Evolutionary conservation across 78 protist species (phyloP).

Genomic region (Corallochytrium limacisporum): DNA sequence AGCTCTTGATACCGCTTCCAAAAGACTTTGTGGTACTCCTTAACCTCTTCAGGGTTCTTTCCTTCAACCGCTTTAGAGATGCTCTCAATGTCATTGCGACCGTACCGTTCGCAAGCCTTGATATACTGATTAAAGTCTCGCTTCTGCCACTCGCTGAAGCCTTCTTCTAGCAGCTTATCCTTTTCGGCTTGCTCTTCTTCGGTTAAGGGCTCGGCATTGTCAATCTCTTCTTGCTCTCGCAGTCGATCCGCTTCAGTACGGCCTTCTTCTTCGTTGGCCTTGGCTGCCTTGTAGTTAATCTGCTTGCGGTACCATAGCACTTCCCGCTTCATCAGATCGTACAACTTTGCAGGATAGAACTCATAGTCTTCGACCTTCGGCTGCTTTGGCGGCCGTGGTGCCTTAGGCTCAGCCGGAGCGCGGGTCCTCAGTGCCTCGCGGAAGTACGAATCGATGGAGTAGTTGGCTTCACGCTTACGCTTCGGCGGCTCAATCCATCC

Average conservation of each 20-base stretch:
- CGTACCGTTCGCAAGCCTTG: constrained; percentile 26
- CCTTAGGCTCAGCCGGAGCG: background rate
- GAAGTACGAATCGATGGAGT: constrained; percentile 19
- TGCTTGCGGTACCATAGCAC: background rate
- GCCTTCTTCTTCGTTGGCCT: background rate
- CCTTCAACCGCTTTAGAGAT: constrained; percentile 10
- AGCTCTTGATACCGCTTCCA: constrained; percentile 16
- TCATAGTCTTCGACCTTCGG: constrained; percentile 19
- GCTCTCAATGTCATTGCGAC: constrained; percentile 2
- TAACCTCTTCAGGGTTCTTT: constrained; percentile 34
- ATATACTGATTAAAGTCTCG: constrained; percentile 3
- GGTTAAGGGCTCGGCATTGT: constrained; percentile 5
- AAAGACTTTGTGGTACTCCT: constrained; percentile 18
- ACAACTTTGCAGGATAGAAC: constrained; percentile 41
- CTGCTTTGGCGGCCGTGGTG: constrained; percentile 10
- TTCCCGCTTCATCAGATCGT: constrained; percentile 37
- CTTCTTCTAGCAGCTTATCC: constrained; percentile 2
- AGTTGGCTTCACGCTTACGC: constrained; percentile 28
- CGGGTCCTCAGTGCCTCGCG: background rate
- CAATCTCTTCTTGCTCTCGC: background rate
- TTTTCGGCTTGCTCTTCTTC: constrained; percentile 8
- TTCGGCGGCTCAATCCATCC: constrained; percentile 41
- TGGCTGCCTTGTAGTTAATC: background rate
- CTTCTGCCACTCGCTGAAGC: constrained; percentile 24
- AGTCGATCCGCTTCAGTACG: background rate